A percentile compares a stretch with the other conserved stretches of the same genome.
These are phyloP conservation scores for Xylaria flabelliformis DNA, from an alignment of 495 filamentous ascomycete species.

Conservation along the genomic window DNA sequence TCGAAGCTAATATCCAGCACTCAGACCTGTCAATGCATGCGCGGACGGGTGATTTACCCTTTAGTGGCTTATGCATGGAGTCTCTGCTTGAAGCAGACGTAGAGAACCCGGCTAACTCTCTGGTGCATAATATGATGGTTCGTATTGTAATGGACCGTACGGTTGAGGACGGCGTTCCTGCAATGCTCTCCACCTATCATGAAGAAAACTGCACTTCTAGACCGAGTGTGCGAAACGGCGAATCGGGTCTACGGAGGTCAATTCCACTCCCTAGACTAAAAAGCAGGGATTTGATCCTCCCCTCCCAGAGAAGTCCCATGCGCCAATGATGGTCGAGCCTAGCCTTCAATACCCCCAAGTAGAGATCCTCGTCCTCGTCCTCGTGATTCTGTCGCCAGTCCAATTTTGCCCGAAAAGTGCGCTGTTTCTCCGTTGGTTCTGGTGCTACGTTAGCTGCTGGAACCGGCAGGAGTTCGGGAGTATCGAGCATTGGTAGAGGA, in stretches of 20 bases:
- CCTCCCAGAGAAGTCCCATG: constrained; percentile 91
- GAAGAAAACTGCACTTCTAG: constrained; percentile 92
- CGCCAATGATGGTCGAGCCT: constrained; percentile 83
- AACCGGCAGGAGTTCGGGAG: constrained; percentile 25
- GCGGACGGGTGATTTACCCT: background rate
- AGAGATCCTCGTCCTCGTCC: constrained; percentile 61
- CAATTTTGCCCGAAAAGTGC: constrained; percentile 27
- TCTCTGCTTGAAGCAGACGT: background rate
- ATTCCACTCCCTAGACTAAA: constrained; percentile 86
- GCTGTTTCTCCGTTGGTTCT: constrained; percentile 11
- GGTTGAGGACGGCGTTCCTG: background rate
- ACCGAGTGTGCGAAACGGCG: constrained; percentile 77
- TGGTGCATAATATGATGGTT: background rate
- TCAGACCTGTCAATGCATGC: constrained; percentile 7
- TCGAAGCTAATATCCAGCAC: background rate
- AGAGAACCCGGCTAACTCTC: background rate
- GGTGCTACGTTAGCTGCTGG: constrained; percentile 19
- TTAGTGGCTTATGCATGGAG: background rate
- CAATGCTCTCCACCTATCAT: constrained; percentile 51
- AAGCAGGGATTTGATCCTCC: constrained; percentile 87
- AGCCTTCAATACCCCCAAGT: constrained; percentile 88
- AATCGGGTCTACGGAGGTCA: constrained; percentile 72
- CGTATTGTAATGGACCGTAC: background rate
- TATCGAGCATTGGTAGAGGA: constrained; percentile 33
- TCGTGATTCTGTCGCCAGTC: constrained; percentile 32